Base-by-base conservation (phyloP, 2,329 filamentous ascomycete genomes). In the Exophiala viscosa region DNA sequence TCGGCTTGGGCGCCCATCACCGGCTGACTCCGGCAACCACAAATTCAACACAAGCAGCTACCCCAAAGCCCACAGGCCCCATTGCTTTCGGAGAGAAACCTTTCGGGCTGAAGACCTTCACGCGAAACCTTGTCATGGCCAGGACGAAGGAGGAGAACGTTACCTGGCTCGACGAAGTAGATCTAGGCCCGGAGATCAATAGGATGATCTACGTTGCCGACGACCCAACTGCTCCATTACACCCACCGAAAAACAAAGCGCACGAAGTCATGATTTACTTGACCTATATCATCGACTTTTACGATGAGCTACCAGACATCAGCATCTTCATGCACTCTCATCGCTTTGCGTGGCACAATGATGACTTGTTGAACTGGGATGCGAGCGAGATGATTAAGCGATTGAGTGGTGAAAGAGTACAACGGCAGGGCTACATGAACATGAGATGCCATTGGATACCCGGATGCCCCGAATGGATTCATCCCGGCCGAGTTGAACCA, bases 241-340 rank as follows among this genome's bases (percentile, higher is more conserved):
- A 79, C 60, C 71, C 79, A 0, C 77, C 79, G 5, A 74, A 74
- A 61, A 83, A 84, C 58, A 82, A 83, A 63, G 82, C 82, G 39
- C 76, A 81, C 61, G 82, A 85, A 66, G 79, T 79, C 18, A 83
- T 84, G 75, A 72, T 75, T 10, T 85, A 85, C 64, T 70, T 85
- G 43, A 79, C 79, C 20, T 42, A 42, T 13, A 42, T 42, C 55
- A 81, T 85, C 63, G 80, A 85, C 57, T 73, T 82, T 63, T 85
- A 85, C 65, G 70, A 83, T 39, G 67, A 75, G 10, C 73, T 85
- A 2, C 40, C 40, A 1, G 81, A 85, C 59, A 74, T 82, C 15
- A 70, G 76, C 39, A 74, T 83, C 45, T 85, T 85, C 67, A 77
- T 81, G 70, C 82, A 85, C 66, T 74, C 78, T 28, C 77, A 81